These are phyloP conservation scores for Jamesozyma hellenica DNA, from an alignment of 805 yeast genomes.

Conservation along the genomic window DNA sequence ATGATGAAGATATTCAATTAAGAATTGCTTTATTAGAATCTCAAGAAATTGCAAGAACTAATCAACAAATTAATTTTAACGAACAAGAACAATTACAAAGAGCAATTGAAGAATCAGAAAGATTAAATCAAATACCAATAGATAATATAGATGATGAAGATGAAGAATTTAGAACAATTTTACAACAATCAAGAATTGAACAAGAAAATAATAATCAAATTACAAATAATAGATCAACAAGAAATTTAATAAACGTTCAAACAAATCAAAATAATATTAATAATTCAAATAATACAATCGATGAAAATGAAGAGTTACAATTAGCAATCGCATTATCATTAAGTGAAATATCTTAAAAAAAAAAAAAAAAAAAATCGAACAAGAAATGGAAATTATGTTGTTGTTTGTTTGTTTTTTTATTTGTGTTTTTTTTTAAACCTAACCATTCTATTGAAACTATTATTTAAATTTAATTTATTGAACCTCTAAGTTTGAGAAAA, in stretches of 20 bases:
- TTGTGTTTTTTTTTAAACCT: too few species aligned
- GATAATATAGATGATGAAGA: slow-evolving; percentile 11
- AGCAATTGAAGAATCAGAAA: slow-evolving; percentile 17
- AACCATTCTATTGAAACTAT: too few species aligned
- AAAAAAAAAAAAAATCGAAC: too few species aligned
- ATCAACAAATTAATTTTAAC: neutral
- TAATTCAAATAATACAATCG: neutral
- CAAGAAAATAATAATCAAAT: neutral
- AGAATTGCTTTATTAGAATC: slow-evolving; percentile 30
- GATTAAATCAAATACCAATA: neutral
- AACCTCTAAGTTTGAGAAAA: too few species aligned
- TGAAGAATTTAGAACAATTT: slow-evolving; percentile 13
- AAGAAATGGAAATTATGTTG: too few species aligned
- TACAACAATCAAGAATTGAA: slow-evolving; percentile 13
- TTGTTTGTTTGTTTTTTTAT: too few species aligned
- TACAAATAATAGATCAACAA: neutral
- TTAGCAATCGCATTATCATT: slow-evolving; percentile 28
- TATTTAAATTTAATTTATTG: too few species aligned
- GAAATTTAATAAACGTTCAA: neutral
- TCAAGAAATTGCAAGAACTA: slow-evolving; percentile 5
- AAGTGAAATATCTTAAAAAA: slow-evolving; percentile 18
- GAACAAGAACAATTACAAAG: slow-evolving; percentile 9
- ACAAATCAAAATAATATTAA: neutral
- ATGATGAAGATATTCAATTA: slow-evolving; percentile 26
- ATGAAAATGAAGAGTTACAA: slow-evolving; percentile 23